Percentiles rank a stretch among this genome's conserved stretches.
Conservation (phyloP, 2,329 filamentous ascomycete genomes). For the Fusarium armeniacum region DNA sequence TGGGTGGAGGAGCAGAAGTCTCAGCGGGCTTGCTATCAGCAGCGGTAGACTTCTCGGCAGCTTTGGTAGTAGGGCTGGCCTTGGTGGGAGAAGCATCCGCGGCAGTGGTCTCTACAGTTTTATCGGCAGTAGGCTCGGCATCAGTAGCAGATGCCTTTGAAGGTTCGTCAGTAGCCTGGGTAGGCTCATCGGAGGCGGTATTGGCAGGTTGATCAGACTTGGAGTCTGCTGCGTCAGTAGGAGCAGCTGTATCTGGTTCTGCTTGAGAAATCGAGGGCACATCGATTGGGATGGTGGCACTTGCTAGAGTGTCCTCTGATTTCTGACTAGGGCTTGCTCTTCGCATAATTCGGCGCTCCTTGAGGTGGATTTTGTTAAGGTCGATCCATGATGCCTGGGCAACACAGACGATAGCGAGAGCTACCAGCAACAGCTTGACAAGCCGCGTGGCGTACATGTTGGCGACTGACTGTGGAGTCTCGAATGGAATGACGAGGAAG, state of each 20-base stretch:
- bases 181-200: constrained; percentile 21
- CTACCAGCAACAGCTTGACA: constrained; percentile 64
- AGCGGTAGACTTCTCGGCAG: constrained; percentile 37
- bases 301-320: constrained; percentile 28
- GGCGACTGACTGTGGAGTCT: constrained; percentile 17
- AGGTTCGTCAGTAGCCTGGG: constrained; percentile 27
- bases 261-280: constrained; percentile 26
- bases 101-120: constrained; percentile 36
- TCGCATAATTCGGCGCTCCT: constrained; percentile 39
- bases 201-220: constrained; percentile 29
- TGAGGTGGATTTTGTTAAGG: constrained; percentile 42
- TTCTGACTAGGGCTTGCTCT: constrained; percentile 40
- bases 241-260: constrained; percentile 21
- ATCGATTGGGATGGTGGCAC: constrained; percentile 21
- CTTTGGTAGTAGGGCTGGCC: constrained; percentile 26
- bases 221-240: constrained; percentile 19
- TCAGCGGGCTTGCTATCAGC: constrained; percentile 29
- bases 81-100: constrained; percentile 29
- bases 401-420: constrained; percentile 62
- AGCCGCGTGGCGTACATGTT: constrained; percentile 64
- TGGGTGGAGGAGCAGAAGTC: constrained; percentile 17
- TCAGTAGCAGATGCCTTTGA: constrained; percentile 34
- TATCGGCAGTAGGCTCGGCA: constrained; percentile 26
- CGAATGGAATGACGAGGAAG: neutral
- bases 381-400: constrained; percentile 60